Conservation (phyloP, 2,329 filamentous ascomycete genomes). For the Diaporthe citriasiana region DNA sequence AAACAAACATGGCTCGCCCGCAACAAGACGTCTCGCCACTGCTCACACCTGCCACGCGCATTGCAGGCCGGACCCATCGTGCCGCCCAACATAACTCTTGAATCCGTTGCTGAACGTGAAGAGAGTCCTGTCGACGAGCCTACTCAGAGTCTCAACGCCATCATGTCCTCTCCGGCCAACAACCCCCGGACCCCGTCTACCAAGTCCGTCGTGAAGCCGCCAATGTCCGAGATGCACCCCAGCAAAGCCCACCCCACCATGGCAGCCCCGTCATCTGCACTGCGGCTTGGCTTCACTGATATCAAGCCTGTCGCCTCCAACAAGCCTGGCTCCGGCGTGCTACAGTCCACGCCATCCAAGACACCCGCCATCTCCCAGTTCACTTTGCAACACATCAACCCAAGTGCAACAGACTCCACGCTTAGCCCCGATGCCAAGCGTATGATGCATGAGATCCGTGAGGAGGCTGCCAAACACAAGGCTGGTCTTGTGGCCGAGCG, state of each 20-base stretch:
- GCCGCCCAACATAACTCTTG: constrained; percentile 50
- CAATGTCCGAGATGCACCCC: constrained; percentile 90
- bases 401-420: constrained; percentile 59
- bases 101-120: constrained; percentile 60
- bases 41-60: constrained; percentile 38
- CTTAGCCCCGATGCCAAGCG: constrained; percentile 73
- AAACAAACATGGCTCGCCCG: constrained; percentile 36
- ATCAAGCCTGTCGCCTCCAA: constrained; percentile 72
- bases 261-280: constrained; percentile 82
- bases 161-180: constrained; percentile 53
- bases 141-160: constrained; percentile 49
- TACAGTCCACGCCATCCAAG: constrained; percentile 76
- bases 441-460: constrained; percentile 77
- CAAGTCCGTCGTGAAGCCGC: constrained; percentile 76
- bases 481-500: constrained; percentile 74
- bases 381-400: constrained; percentile 73
- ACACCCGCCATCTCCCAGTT: constrained; percentile 68
- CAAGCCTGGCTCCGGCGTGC: constrained; percentile 48
- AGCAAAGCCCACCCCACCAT: constrained; percentile 83
- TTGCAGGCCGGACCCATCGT: constrained; percentile 44
- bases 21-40: constrained; percentile 20
- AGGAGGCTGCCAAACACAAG: constrained; percentile 80
- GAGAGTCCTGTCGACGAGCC: constrained; percentile 53
- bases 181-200: constrained; percentile 71
- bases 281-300: constrained; percentile 86